These are phyloP conservation scores for Primulina tabacum DNA, from an alignment of 257 asterid genomes.

Conservation along the genomic window DNA sequence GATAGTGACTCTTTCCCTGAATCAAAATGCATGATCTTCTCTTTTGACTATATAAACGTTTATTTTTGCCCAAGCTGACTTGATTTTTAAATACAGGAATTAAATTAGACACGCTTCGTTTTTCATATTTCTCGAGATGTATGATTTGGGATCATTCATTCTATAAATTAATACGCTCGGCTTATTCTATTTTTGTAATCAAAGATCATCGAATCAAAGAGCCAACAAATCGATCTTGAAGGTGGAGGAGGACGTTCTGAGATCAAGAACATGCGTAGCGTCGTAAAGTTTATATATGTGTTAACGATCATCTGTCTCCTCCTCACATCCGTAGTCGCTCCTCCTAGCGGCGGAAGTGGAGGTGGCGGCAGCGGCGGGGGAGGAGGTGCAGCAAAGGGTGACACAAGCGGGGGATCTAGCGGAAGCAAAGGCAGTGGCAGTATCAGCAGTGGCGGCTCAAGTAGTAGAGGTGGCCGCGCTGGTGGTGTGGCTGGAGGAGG, in stretches of 20 bases:
- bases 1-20: too few species aligned
- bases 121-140: too few species aligned
- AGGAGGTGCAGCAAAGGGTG: slow-evolving; percentile 22
- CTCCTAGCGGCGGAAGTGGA: slow-evolving; percentile 24
- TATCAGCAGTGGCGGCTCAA: slow-evolving; percentile 5
- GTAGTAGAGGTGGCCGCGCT: slow-evolving; percentile 2
- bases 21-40: too few species aligned
- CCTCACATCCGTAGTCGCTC: slow-evolving; percentile 33
- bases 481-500: neutral
- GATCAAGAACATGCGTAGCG: neutral
- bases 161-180: neutral
- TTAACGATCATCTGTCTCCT: slow-evolving; percentile 33
- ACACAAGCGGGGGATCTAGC: slow-evolving; percentile 3
- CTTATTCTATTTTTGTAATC: too few species aligned
- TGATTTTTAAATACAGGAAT: too few species aligned
- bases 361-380: slow-evolving; percentile 15
- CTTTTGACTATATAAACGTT: too few species aligned
- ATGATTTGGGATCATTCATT: too few species aligned
- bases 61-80: too few species aligned
- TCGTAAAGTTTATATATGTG: neutral
- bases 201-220: too few species aligned
- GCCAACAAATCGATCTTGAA: neutral
- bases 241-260: too few species aligned
- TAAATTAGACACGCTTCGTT: too few species aligned
- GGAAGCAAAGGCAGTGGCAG: neutral